Evolutionary conservation across 345 rosid genomes (phyloP).

Genomic region (Eucalyptus curtisii): DNA sequence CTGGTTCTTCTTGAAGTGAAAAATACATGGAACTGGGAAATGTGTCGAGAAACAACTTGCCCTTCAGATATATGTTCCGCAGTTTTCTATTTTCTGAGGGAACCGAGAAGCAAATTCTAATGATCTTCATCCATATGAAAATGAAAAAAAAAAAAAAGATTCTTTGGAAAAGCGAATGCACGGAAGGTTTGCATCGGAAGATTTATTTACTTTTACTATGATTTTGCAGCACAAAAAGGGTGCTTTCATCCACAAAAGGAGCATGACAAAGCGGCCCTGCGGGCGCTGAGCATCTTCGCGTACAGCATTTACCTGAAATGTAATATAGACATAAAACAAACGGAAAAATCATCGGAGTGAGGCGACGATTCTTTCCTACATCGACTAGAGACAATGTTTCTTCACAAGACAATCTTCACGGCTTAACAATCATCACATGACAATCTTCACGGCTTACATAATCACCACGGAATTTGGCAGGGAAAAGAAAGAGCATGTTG

Average conservation of each 20-base stretch:
- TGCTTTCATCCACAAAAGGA: neutral
- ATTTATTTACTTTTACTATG: neutral
- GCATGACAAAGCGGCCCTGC: neutral
- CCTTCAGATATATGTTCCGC: neutral
- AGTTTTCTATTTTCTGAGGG: neutral
- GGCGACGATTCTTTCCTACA: neutral
- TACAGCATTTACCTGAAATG: neutral
- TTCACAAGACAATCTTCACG: neutral
- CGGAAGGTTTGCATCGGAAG: neutral
- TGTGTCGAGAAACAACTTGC: neutral
- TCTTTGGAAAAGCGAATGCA: neutral
- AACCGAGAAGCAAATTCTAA: neutral
- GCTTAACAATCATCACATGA: neutral
- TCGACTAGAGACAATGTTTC: neutral
- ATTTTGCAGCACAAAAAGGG: neutral
- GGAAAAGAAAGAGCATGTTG: neutral
- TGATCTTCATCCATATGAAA: neutral
- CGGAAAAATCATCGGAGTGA: neutral
- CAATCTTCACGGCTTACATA: neutral
- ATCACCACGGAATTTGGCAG: neutral
- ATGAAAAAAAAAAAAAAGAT: neutral
- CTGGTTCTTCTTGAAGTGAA: neutral
- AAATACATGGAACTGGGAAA: neutral
- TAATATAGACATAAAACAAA: neutral
- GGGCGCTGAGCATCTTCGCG: neutral